These are phyloP conservation scores for Pseudogymnoascus sp. DNA, from an alignment of 2,329 filamentous ascomycete genomes.

Conservation along the genomic window DNA sequence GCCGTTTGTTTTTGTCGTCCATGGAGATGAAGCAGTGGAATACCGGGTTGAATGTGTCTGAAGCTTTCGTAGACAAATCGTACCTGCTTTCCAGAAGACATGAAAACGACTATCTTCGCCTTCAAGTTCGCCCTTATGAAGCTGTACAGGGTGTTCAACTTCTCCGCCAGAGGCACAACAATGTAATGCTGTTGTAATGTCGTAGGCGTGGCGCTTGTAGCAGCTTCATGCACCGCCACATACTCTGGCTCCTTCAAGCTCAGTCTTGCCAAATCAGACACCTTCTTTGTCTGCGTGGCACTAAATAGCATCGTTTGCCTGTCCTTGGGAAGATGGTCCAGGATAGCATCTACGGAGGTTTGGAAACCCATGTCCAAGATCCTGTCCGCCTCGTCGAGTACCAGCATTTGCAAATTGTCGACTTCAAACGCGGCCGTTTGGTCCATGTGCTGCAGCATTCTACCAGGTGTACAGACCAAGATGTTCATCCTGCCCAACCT, in stretches of 20 bases:
- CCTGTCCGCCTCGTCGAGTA: slow-evolving; percentile 90
- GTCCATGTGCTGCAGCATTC: slow-evolving; percentile 92
- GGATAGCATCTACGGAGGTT: slow-evolving; percentile 77
- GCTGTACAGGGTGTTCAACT: slow-evolving; percentile 84
- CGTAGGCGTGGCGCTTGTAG: slow-evolving; percentile 68
- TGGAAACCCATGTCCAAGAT: slow-evolving; percentile 99
- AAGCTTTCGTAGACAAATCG: slow-evolving; percentile 93
- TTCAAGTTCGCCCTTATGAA: slow-evolving; percentile 89
- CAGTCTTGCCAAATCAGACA: slow-evolving; percentile 82
- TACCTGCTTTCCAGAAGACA: slow-evolving; percentile 93
- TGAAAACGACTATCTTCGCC: slow-evolving; percentile 88
- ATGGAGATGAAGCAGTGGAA: slow-evolving; percentile 84
- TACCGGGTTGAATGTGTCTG: slow-evolving; percentile 86
- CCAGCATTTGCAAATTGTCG: slow-evolving; percentile 83
- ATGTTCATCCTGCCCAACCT: slow-evolving; percentile 91
- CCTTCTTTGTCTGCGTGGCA: slow-evolving; percentile 89
- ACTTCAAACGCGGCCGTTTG: slow-evolving; percentile 87
- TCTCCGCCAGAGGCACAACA: slow-evolving; percentile 73
- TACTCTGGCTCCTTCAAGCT: slow-evolving; percentile 90
- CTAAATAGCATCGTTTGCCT: slow-evolving; percentile 93
- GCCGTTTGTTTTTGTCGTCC: slow-evolving; percentile 89
- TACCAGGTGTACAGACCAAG: slow-evolving; percentile 85
- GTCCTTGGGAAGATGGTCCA: slow-evolving; percentile 78
- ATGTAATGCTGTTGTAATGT: slow-evolving; percentile 88
- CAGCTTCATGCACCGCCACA: slow-evolving; percentile 82